phyloP scores from a whole-genome alignment of 106 monocot genomes.

The Dendrobium nobile region DNA sequence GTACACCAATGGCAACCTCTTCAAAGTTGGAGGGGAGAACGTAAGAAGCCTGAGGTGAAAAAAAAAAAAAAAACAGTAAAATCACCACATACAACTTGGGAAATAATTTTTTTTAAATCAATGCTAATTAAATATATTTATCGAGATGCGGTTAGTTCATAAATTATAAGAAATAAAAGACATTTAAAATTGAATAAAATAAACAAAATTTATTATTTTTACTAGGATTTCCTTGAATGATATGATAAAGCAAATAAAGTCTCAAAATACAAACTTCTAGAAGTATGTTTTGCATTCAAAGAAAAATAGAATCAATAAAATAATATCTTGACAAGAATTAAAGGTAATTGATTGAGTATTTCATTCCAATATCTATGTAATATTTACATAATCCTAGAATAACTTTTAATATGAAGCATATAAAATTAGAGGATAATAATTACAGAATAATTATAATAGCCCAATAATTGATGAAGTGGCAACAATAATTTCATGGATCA shows the following conservation, averaged over 20 bases:
- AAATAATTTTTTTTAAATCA: not conserved
- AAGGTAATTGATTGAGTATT: too few species aligned
- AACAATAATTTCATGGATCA: too few species aligned
- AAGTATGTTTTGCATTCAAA: not conserved
- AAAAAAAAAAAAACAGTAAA: not conserved
- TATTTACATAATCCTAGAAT: too few species aligned
- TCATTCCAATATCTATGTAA: too few species aligned
- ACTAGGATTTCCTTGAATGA: not conserved
- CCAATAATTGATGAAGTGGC: too few species aligned
- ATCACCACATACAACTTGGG: not conserved
- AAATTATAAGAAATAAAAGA: not conserved
- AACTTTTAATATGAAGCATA: too few species aligned
- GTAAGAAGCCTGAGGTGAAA: constrained; percentile 48
- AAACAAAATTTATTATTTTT: not conserved
- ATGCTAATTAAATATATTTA: not conserved
- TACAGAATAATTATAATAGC: too few species aligned
- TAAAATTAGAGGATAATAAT: too few species aligned
- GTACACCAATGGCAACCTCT: constrained; percentile 88
- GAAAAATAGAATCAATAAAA: not conserved
- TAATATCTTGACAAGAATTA: too few species aligned
- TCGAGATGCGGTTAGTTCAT: not conserved
- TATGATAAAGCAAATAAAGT: not conserved
- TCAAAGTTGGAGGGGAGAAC: constrained; percentile 94
- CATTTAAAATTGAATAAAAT: not conserved
- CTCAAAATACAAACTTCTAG: not conserved